Base-by-base conservation (phyloP, 2,329 filamentous ascomycete species). In the Botrytis aclada region DNA sequence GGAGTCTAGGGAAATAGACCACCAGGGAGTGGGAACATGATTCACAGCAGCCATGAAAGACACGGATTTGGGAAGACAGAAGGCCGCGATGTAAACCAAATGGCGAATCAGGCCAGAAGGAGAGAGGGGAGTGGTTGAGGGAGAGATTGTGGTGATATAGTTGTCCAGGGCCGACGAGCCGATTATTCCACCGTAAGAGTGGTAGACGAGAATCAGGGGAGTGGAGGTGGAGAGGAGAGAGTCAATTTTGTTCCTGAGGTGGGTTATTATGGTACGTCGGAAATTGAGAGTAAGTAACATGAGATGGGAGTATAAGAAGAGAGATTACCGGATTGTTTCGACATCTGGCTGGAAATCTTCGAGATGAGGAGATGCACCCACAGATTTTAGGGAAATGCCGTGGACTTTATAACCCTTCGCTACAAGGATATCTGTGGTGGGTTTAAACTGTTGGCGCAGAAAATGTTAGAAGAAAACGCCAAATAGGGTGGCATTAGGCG, bases 121-220 rank as follows among this genome's bases (percentile, higher is more conserved):
- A 9, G 45, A 37, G 20, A 25, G 39, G 34, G 60, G 69, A 6
- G 34, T 54, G 61, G 43, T 54, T 37, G n/a, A 32, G 7, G 70
- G 14, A 18, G 45, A 14, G 22, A 71, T 61, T 9, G 61, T 12
- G 60, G 61, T 16, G 70, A 66, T 22, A 56, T 77, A 78, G 66
- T 83, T 81, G 9, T 79, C 76, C 10, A 83, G 74, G 7, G 80
- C 81, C 73, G 83, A 80, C 8, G 80, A 78, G 3, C 78, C 80
- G 0, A 82, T 74, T 0, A 82, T 77, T 16, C 82, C 83, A 2
- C 82, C 80, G 76, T 84, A 85, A 29, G 81, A 83, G 69, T 85
- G 83, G 20, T 79, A 77, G 25, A 83, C 56, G 9, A 84, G 74
- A 0, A 84, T 74, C 8, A 84, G 80, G 37, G 84, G 81, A 37